Evolutionary conservation across 192 early-diverging fungal species (phyloP).

Genomic region (Backusella mclennaniae): DNA sequence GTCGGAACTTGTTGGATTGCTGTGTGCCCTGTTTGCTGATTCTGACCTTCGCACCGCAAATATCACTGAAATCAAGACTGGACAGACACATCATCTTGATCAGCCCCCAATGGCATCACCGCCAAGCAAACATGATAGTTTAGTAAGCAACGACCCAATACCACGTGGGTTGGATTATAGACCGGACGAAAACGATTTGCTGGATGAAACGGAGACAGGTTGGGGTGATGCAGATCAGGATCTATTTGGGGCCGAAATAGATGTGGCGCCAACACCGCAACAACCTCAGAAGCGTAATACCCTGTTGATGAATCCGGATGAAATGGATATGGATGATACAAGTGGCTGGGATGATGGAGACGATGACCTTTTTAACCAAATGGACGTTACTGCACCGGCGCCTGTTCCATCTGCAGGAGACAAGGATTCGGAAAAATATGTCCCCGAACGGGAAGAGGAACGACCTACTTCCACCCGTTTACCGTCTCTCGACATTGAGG

Average conservation of each 20-base stretch:
- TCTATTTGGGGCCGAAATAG: background rate
- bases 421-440: background rate
- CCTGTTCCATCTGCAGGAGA: background rate
- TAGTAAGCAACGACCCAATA: background rate
- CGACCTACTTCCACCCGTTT: background rate
- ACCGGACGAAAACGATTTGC: constrained; percentile 1
- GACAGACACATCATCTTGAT: background rate
- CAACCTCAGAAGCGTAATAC: background rate
- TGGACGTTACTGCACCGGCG: background rate
- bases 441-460: background rate
- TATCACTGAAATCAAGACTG: constrained; percentile 46
- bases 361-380: constrained; percentile 6
- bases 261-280: background rate
- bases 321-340: background rate
- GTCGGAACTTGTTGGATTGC: constrained; percentile 43
- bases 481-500: background rate
- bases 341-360: background rate
- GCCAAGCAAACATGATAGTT: background rate
- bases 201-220: constrained; percentile 7
- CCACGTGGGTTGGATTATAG: background rate
- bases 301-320: background rate
- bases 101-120: background rate
- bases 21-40: constrained; percentile 60
- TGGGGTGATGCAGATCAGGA: constrained; percentile 28
- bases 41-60: constrained; percentile 46